Conservation (phyloP, 805 yeast species). For the Candida glaebosa region DNA sequence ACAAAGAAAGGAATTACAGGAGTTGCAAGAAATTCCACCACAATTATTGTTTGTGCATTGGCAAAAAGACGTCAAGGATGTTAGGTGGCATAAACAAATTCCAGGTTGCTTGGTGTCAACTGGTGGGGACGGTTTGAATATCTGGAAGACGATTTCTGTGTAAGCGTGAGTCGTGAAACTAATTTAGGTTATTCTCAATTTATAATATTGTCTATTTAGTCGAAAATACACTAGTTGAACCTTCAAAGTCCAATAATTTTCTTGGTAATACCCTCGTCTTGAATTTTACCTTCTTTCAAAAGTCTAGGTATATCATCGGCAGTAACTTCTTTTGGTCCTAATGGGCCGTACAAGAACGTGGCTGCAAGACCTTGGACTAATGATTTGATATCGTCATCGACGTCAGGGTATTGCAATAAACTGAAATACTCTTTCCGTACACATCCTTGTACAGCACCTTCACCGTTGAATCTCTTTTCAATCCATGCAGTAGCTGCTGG, state of each 20-base stretch:
- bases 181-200: no score
- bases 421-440: not conserved
- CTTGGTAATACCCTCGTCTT: not conserved
- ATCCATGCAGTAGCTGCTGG: constrained; percentile 22
- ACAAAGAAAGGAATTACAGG: constrained; percentile 74
- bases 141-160: constrained; percentile 97
- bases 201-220: no score
- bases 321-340: not conserved
- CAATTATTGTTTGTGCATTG: constrained; percentile 95
- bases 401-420: constrained; percentile 1
- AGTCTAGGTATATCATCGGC: not conserved
- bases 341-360: not conserved
- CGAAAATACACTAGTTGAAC: no score
- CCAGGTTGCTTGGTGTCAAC: constrained; percentile 95
- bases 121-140: constrained; percentile 90
- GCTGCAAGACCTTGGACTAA: not conserved
- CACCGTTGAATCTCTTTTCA: constrained; percentile 20
- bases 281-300: not conserved
- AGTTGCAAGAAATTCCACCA: constrained; percentile 87
- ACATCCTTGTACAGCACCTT: constrained; percentile 47
- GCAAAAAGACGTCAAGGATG: constrained; percentile 97
- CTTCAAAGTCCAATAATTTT: not conserved
- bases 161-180: no score
- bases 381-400: not conserved
- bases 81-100: constrained; percentile 95